phyloP scores from a whole-genome alignment of 179 eudicot genomes.

The Heliamphora pulchella region DNA sequence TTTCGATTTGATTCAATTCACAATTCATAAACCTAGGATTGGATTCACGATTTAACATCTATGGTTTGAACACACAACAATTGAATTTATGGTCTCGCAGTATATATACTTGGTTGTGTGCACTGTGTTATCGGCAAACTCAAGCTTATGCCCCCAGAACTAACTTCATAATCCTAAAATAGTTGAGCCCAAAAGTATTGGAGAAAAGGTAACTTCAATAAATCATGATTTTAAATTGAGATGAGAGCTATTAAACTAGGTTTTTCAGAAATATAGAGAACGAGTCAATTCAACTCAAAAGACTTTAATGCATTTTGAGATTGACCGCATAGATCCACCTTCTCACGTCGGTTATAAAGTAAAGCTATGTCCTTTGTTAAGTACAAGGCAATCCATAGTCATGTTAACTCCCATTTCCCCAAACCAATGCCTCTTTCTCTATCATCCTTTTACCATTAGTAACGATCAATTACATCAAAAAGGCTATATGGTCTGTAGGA shows the following conservation, averaged over 20 bases:
- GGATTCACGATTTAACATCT: no score
- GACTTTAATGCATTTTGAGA: neutral
- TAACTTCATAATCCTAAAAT: neutral
- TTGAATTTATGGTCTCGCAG: neutral
- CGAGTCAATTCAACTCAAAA: neutral
- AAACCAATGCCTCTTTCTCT: neutral
- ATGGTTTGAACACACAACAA: no score
- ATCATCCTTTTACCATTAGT: neutral
- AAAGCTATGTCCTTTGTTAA: neutral
- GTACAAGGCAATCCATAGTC: neutral
- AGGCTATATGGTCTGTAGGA: no score
- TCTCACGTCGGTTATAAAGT: neutral
- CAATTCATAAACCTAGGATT: no score
- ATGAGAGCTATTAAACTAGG: neutral
- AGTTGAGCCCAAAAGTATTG: neutral
- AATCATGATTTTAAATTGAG: neutral
- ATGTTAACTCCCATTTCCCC: neutral
- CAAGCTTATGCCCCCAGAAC: neutral
- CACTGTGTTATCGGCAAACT: neutral
- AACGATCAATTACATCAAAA: no score
- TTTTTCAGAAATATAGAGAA: neutral
- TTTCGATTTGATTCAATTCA: no score
- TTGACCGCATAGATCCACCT: neutral
- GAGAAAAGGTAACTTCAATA: neutral
- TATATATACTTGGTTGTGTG: neutral